Percentiles rank a stretch among this genome's conserved stretches.
These are phyloP conservation scores for Artemisia argyi DNA, from an alignment of 129 eudicot species.

Conservation along the genomic window DNA sequence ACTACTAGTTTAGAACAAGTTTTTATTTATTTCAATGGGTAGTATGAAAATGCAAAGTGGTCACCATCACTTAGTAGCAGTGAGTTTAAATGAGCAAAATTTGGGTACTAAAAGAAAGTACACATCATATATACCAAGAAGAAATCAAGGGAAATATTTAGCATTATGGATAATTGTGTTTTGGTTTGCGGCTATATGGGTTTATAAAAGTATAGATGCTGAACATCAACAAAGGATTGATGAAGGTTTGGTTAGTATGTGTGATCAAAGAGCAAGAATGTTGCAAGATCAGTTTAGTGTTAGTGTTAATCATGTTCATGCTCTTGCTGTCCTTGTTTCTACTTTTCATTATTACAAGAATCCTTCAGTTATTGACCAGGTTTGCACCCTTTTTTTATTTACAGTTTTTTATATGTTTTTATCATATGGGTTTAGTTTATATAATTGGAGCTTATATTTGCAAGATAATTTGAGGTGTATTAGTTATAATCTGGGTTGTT, in stretches of 20 bases:
- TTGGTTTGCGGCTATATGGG: slow-evolving; percentile 22
- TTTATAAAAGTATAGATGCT: slow-evolving; percentile 52
- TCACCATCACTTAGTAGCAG: slow-evolving; percentile 61
- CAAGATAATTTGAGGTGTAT: slow-evolving; percentile 2
- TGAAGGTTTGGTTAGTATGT: slow-evolving; percentile 74
- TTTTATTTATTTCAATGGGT: slow-evolving; percentile 33
- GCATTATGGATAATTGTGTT: slow-evolving; percentile 41
- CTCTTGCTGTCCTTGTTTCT: slow-evolving; percentile 78
- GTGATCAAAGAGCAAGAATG: slow-evolving; percentile 91
- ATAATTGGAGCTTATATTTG: no score
- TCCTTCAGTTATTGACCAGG: slow-evolving; percentile 88
- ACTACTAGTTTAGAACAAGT: no score
- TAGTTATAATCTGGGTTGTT: not conserved
- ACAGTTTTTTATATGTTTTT: not conserved
- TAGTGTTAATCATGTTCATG: slow-evolving; percentile 86
- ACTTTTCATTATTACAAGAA: slow-evolving; percentile 76
- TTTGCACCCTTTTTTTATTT: slow-evolving; percentile 17
- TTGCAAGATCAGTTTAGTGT: slow-evolving; percentile 83
- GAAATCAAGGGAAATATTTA: slow-evolving; percentile 36
- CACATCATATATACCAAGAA: slow-evolving; percentile 33
- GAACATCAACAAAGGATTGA: slow-evolving; percentile 53
- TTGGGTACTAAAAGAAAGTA: slow-evolving; percentile 47
- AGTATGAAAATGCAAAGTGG: slow-evolving; percentile 42
- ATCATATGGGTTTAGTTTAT: not conserved
- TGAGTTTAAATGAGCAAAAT: slow-evolving; percentile 57